A percentile compares a stretch with the other conserved stretches of the same genome.
Conservation (phyloP, 257 asterid genomes). For the Coffea eugenioides region DNA sequence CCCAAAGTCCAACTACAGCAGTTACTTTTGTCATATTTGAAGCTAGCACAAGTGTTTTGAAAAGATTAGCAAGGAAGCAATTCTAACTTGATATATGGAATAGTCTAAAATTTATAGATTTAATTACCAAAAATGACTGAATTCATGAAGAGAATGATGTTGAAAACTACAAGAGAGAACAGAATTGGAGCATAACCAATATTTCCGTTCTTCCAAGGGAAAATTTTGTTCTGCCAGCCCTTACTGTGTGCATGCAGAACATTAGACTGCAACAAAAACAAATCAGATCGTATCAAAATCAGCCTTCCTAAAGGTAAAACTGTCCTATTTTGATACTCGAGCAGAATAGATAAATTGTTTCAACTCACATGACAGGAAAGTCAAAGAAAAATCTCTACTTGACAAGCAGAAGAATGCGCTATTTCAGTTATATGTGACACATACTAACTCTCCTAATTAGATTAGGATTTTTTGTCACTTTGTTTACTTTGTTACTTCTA, state of each 20-base stretch:
- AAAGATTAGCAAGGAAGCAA: constrained; percentile 32
- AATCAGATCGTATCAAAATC: constrained; percentile 21
- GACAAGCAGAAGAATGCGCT: neutral
- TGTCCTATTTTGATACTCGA: neutral
- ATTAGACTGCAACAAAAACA: constrained; percentile 57
- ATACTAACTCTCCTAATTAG: neutral
- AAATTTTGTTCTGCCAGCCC: constrained; percentile 53
- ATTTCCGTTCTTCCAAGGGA: constrained; percentile 49
- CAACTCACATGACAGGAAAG: neutral
- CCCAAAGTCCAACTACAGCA: constrained; percentile 93
- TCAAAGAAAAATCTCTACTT: neutral
- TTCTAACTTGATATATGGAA: constrained; percentile 17
- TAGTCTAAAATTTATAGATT: constrained; percentile 9
- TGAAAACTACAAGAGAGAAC: constrained; percentile 57
- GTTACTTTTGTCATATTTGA: constrained; percentile 77
- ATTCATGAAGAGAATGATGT: constrained; percentile 64
- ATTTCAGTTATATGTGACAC: neutral
- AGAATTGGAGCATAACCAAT: constrained; percentile 82
- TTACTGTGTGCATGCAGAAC: constrained; percentile 51
- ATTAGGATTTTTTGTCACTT: neutral
- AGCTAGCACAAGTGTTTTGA: constrained; percentile 54
- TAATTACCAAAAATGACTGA: constrained; percentile 79
- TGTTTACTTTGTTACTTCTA: neutral
- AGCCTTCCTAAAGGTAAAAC: neutral
- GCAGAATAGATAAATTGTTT: neutral